A percentile compares a stretch with the other conserved stretches of the same genome.
These are phyloP conservation scores for Diaporthe sp. DNA, from an alignment of 2,329 filamentous ascomycete genomes.

Conservation along the genomic window DNA sequence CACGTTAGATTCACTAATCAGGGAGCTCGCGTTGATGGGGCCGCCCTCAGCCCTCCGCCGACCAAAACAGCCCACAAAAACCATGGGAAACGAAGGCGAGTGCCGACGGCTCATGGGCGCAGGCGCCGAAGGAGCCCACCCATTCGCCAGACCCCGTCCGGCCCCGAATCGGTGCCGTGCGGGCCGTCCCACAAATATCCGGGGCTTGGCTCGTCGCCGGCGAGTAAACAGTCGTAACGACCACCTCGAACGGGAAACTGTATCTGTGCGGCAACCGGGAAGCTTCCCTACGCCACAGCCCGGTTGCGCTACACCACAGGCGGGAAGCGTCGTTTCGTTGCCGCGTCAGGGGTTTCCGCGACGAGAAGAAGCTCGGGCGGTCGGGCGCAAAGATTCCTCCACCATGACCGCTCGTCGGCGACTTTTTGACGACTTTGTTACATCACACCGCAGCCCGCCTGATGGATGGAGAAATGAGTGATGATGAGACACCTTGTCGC, in stretches of 20 bases:
- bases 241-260: neutral
- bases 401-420: neutral
- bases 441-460: neutral
- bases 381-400: conserved; percentile 10
- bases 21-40: neutral
- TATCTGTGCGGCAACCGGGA: neutral
- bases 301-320: conserved; percentile 3
- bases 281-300: neutral
- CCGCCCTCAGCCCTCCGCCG: too few relatives aligned
- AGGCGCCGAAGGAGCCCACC: neutral
- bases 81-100: neutral
- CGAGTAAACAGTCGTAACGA: neutral
- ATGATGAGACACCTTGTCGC: neutral
- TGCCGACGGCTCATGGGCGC: neutral
- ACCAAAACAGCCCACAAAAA: neutral
- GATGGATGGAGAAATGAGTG: neutral
- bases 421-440: neutral
- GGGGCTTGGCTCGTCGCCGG: neutral
- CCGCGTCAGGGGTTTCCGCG: neutral
- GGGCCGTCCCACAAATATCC: conserved; percentile 13
- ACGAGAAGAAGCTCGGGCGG: neutral
- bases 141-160: neutral
- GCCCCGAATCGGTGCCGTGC: conserved; percentile 29
- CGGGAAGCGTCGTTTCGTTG: neutral
- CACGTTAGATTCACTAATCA: neutral